Conservation (phyloP, 148 eudicot genomes). For the Arbutus unedo region DNA sequence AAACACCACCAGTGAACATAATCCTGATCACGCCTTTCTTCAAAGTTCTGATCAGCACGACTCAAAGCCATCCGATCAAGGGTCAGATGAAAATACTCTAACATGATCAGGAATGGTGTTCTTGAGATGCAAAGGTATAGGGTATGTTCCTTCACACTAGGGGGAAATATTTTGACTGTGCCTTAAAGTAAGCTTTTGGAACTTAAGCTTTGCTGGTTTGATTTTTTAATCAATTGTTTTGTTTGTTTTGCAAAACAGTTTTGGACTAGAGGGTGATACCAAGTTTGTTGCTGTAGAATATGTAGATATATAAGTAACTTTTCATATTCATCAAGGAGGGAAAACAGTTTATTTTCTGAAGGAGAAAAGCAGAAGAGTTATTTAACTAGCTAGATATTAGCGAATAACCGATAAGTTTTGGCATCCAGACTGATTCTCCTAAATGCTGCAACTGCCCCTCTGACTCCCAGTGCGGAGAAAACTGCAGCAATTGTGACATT, state of each 20-base stretch:
- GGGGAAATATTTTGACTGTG: not conserved
- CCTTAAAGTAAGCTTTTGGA: not conserved
- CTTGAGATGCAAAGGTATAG: not conserved
- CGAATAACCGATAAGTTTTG: no score
- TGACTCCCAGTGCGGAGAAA: no score
- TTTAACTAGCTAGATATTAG: no score
- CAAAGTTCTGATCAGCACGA: not conserved
- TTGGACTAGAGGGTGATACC: not conserved
- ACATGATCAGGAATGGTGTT: constrained; percentile 5
- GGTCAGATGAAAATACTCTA: not conserved
- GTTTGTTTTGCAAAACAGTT: not conserved
- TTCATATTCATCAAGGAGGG: not conserved
- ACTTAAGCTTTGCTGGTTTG: not conserved
- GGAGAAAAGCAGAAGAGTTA: no score
- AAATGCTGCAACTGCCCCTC: no score
- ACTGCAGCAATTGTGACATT: no score
- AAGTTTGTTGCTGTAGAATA: not conserved
- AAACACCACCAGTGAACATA: not conserved
- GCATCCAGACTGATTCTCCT: no score
- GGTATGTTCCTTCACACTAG: not conserved
- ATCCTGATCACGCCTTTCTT: not conserved
- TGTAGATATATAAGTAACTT: not conserved
- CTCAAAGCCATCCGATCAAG: constrained; percentile 3
- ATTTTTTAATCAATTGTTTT: not conserved
- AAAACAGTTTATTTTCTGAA: no score